A percentile compares a stretch with the other conserved stretches of the same genome.
Evolutionary conservation across 169 alveolate genomes (phyloP).

Genomic region (Toxoplasma gondii): DNA sequence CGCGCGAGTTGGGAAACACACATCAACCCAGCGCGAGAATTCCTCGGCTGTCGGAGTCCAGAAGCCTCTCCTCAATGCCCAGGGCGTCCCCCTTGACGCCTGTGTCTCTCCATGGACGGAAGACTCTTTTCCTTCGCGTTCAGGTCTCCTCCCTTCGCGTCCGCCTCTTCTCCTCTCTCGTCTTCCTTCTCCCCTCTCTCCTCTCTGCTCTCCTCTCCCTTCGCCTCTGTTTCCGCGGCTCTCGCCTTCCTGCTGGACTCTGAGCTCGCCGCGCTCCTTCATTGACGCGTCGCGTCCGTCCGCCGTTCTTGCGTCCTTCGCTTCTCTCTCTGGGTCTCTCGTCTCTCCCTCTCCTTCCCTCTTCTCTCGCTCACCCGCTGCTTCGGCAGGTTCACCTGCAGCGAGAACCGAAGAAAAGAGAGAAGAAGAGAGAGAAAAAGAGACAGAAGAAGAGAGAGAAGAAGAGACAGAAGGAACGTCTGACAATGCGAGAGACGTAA

Average conservation of each 20-base stretch:
- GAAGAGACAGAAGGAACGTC: too few relatives aligned
- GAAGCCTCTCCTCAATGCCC: background rate
- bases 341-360: background rate
- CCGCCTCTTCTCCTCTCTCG: background rate
- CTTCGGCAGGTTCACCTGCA: background rate
- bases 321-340: background rate
- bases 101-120: too few relatives aligned
- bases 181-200: background rate
- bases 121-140: background rate
- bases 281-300: background rate
- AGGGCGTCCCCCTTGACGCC: too few relatives aligned
- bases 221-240: background rate
- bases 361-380: background rate
- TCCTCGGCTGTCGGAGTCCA: background rate
- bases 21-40: background rate
- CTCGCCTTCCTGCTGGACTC: background rate
- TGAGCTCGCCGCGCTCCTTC: background rate
- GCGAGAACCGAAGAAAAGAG: too few relatives aligned
- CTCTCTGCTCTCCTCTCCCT: background rate
- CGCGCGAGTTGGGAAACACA: background rate
- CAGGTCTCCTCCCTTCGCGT: background rate
- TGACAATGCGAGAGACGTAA: too few relatives aligned
- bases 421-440: too few relatives aligned
- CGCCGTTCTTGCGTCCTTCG: background rate
- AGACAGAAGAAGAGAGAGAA: too few relatives aligned